A percentile compares a stretch with the other conserved stretches of the same genome.
Evolutionary conservation across 2,329 filamentous ascomycete species (phyloP).

Genomic region (Pseudogymnoascus sp.): DNA sequence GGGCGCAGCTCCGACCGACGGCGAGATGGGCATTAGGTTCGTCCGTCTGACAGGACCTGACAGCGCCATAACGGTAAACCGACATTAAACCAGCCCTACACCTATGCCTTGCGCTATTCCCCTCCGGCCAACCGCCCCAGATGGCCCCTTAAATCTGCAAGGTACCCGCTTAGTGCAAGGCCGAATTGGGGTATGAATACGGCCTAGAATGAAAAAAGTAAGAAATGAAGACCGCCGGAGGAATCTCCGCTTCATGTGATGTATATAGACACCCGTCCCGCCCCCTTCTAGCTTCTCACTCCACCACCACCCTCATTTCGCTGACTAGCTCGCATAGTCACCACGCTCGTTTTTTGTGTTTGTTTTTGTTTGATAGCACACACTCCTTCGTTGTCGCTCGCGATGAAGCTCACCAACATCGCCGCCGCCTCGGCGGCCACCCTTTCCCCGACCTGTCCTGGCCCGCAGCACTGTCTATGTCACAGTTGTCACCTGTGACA

Average conservation of each 20-base stretch:
- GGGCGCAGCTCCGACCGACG: neutral
- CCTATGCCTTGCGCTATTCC: neutral
- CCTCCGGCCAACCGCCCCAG: neutral
- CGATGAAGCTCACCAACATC: neutral
- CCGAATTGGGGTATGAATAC: neutral
- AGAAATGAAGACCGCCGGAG: neutral
- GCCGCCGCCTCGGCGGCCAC: neutral
- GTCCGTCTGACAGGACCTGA: neutral
- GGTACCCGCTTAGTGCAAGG: neutral
- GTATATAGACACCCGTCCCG: neutral
- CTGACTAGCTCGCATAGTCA: neutral
- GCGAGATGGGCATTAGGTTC: neutral
- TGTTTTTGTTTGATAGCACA: neutral
- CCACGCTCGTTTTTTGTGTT: neutral
- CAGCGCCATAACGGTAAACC: neutral
- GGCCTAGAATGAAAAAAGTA: neutral
- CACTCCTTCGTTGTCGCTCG: neutral
- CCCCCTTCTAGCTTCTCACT: neutral
- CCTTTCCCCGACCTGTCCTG: neutral
- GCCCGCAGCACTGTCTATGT: slow-evolving; percentile 5
- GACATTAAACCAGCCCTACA: neutral
- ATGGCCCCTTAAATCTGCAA: neutral
- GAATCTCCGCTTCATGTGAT: neutral
- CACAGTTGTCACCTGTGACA: neutral
- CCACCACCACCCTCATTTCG: neutral